Base-by-base conservation (phyloP, 768 basidiomycete species). In the Lactarius deliciosus region DNA sequence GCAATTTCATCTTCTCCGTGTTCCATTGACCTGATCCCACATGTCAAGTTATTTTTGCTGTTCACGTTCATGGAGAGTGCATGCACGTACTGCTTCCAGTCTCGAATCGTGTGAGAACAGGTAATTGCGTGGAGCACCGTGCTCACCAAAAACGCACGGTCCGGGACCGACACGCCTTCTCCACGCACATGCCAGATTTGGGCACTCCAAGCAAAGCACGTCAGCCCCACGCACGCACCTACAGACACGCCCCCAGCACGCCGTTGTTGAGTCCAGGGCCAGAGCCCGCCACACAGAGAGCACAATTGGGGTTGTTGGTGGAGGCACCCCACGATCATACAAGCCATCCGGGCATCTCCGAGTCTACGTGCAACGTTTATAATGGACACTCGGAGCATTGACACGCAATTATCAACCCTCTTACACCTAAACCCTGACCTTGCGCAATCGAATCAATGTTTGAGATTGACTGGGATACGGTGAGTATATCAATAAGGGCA, bases 401-500 rank as follows among this genome's bases (percentile, higher is more conserved):
- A 53, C 50, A 53, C 58, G 54, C 40, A n/a, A 20, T 20, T 28
- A 30, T 43, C 54, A 3, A 53, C n/a, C 50, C 50, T 28, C 66
- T 68, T 43, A n/a, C 57, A 60, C 66, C 66, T 60, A 50, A 30
- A 58, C 61, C 47, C 53, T 45, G 62, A 68, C 32, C 47, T 8
- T 30, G 61, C 45, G 8, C 30, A 56, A 32, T 62, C 41, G 57
- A 60, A 7, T 13, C 28, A 30, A 68, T 69, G 63, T 11, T 70
- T 18, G 68, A 62, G 32, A 65, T 70, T 47, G 61, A 70, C 50
- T 70, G 70, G 70, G 50, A 60, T 20, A 41, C 64, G 68, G 70
- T 70, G 47, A 57, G 68, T 64, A 32, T 63, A 54, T 20, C 9
- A 41, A 45, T 20, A 20, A 6, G 20, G 20, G 1, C 28, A 22